Evolutionary conservation across 202 grass and related monocot genomes (phyloP).

Genomic region (Sporobolus alterniflorus): DNA sequence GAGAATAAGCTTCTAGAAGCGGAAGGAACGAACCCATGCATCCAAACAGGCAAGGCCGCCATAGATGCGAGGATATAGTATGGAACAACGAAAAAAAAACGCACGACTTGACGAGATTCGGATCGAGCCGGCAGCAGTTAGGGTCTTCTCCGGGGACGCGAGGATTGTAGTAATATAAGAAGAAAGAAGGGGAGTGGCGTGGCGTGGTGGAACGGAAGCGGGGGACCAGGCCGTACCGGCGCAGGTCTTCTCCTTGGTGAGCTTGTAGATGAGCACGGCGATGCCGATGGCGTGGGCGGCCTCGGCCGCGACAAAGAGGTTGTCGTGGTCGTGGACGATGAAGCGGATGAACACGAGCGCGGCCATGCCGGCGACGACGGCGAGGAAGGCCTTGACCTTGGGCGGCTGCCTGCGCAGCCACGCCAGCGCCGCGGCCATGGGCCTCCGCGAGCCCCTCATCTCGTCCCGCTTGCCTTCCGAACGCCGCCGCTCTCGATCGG

Average conservation of each 20-base stretch:
- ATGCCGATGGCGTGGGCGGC: conserved; percentile 84
- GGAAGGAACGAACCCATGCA: not conserved
- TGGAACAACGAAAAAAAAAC: not conserved
- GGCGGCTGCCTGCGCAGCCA: conserved; percentile 91
- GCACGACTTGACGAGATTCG: not conserved
- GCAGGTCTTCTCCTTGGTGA: conserved; percentile 98
- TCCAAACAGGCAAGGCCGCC: not conserved
- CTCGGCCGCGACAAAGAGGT: conserved; percentile 95
- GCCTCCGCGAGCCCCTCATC: conserved; percentile 63
- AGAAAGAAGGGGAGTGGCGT: not conserved
- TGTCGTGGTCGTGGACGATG: conserved; percentile 99
- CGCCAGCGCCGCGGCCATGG: conserved; percentile 49
- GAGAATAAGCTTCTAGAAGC: not conserved
- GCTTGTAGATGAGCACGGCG: conserved; percentile 91
- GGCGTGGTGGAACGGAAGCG: no score
- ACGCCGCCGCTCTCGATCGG: conserved; percentile 27
- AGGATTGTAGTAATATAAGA: not conserved
- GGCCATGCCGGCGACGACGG: conserved; percentile 91
- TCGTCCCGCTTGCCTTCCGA: not conserved
- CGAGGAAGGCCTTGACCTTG: conserved; percentile 98
- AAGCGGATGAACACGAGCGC: conserved; percentile 92
- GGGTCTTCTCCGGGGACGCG: no score
- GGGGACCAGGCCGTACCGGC: conserved; percentile 51
- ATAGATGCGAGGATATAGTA: not conserved
- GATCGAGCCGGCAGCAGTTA: conserved; percentile 12